Percentiles rank a stretch among this genome's conserved stretches.
Evolutionary conservation across 1,284 basidiomycete species (phyloP).

Genomic region (Peniophora sp.): DNA sequence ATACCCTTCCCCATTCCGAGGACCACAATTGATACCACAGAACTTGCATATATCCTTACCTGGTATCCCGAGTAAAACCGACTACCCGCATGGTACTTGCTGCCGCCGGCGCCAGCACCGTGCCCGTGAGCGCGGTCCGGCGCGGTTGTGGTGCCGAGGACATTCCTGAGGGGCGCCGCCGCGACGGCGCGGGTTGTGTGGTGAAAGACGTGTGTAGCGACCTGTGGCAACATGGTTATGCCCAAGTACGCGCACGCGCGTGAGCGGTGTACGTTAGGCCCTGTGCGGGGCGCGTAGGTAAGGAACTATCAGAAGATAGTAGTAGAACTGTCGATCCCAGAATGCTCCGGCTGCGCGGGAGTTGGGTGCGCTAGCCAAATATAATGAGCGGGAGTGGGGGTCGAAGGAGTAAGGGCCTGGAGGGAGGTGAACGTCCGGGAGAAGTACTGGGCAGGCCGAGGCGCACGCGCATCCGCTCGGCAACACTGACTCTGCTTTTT

Average conservation of each 20-base stretch:
- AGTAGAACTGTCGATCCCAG: neutral
- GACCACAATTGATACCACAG: neutral
- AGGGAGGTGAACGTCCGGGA: too few relatives aligned
- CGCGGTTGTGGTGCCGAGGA: conserved; percentile 38
- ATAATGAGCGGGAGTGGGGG: neutral
- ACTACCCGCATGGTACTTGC: conserved; percentile 61
- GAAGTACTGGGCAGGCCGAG: too few relatives aligned
- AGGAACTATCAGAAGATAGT: neutral
- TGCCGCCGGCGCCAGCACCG: conserved; percentile 44
- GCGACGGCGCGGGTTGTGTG: conserved; percentile 68
- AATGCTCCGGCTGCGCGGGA: too few relatives aligned
- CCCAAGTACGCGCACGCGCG: neutral
- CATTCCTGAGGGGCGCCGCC: conserved; percentile 36
- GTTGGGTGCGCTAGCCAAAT: too few relatives aligned
- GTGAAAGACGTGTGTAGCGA: conserved; percentile 66
- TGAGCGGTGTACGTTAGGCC: neutral
- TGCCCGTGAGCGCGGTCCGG: conserved; percentile 20
- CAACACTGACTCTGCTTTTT: too few relatives aligned
- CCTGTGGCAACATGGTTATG: conserved; percentile 72
- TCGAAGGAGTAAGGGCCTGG: neutral
- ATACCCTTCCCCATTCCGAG: too few relatives aligned
- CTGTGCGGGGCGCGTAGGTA: neutral
- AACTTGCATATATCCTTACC: conserved; percentile 24
- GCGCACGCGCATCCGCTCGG: too few relatives aligned
- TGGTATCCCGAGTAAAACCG: conserved; percentile 59